Conservation (phyloP, 176 grass and related monocot genomes). For the Cenchrus fungigraminus region DNA sequence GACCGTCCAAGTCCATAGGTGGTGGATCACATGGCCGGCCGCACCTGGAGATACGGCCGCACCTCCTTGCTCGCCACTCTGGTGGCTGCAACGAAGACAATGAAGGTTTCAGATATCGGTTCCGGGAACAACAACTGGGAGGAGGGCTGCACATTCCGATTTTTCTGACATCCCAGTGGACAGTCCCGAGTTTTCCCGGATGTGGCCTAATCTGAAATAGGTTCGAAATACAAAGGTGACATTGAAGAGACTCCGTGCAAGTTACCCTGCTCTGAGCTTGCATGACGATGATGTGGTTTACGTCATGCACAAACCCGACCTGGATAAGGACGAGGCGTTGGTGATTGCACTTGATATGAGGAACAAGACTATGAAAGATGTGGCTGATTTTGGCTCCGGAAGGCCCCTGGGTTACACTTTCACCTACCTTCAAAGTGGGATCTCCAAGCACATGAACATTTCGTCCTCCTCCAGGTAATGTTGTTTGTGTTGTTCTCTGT, state of each 20-base stretch:
- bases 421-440: slow-evolving; percentile 16
- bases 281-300: slow-evolving; percentile 31
- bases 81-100: neutral
- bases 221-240: neutral
- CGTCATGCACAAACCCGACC: neutral
- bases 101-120: neutral
- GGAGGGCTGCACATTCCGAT: neutral
- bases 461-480: neutral
- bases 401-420: neutral
- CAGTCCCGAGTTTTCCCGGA: neutral
- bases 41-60: no score
- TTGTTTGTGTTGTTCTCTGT: neutral
- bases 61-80: no score
- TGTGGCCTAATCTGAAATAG: neutral
- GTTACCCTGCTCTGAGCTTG: slow-evolving; percentile 28
- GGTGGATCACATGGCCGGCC: no score
- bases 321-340: neutral
- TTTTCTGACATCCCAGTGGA: neutral
- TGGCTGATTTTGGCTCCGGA: neutral
- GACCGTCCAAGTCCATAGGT: no score
- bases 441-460: slow-evolving; percentile 17
- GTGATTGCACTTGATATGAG: slow-evolving; percentile 28
- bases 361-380: neutral
- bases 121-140: neutral
- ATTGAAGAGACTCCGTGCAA: neutral